These are phyloP conservation scores for Saccharomyces hybrid DNA, from an alignment of 1,139 yeast genomes.

Conservation along the genomic window DNA sequence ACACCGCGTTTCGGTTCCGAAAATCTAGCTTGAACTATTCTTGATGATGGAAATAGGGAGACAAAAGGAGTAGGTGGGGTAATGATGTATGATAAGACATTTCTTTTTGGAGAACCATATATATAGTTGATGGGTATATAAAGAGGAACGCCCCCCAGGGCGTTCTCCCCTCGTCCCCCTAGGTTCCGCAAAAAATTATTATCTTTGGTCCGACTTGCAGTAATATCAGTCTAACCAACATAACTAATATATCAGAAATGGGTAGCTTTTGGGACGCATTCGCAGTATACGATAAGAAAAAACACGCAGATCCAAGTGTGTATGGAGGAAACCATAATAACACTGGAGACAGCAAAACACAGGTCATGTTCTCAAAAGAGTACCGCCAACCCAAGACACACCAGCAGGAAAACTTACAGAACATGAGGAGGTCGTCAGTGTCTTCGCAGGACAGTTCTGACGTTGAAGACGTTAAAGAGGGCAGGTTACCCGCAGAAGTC, in stretches of 20 bases:
- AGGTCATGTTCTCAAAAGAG: conserved; percentile 20
- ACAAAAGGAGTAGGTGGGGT: not conserved
- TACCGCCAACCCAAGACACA: conserved; percentile 15
- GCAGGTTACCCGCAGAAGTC: conserved; percentile 13
- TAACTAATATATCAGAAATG: conserved; percentile 10
- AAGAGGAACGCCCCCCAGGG: not conserved
- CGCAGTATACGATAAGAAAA: conserved; percentile 27
- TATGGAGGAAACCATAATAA: conserved; percentile 23
- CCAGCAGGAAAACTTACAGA: conserved; percentile 5
- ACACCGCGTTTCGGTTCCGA: too few species aligned
- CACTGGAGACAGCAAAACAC: conserved; percentile 20
- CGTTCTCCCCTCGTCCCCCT: not conserved
- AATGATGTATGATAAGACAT: not conserved
- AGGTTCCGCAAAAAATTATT: not conserved
- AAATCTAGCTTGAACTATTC: too few species aligned
- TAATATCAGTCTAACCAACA: not conserved
- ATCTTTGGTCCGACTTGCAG: too few species aligned
- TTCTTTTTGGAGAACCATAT: not conserved
- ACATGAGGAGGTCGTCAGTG: conserved; percentile 4
- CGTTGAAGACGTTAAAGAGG: conserved; percentile 3
- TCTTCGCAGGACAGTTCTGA: not conserved
- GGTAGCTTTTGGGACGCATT: conserved; percentile 28
- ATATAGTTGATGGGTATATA: not conserved
- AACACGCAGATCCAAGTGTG: conserved; percentile 25
- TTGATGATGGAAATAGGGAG: not conserved